Evolutionary conservation across 768 basidiomycete species (phyloP).

Genomic region (Hypsizygus marmoreus): DNA sequence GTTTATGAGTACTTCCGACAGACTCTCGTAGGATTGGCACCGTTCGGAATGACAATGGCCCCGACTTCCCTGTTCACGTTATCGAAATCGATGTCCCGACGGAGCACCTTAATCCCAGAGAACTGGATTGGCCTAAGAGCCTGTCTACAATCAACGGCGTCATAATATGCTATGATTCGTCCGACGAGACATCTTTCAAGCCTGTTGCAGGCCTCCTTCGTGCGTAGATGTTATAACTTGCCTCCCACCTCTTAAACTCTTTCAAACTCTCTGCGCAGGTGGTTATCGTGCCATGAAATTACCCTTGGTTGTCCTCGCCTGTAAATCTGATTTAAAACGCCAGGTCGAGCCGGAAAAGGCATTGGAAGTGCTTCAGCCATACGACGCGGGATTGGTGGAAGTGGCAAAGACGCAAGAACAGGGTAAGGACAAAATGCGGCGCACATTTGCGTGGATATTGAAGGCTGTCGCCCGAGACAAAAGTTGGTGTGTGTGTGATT

Average conservation of each 20-base stretch:
- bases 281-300: conserved; percentile 57
- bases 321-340: conserved; percentile 76
- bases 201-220: conserved; percentile 71
- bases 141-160: conserved; percentile 72
- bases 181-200: conserved; percentile 58
- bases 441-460: conserved; percentile 74
- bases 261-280: conserved; percentile 40
- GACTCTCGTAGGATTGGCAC: conserved; percentile 38
- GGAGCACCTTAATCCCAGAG: conserved; percentile 4
- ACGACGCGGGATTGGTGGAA: conserved; percentile 80
- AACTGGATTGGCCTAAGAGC: conserved; percentile 44
- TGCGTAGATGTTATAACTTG: conserved; percentile 40
- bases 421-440: conserved; percentile 73
- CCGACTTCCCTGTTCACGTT: conserved; percentile 49
- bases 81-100: conserved; percentile 54
- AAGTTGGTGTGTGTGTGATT: conserved; percentile 31
- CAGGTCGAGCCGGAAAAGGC: conserved; percentile 61
- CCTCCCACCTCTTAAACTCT: background rate
- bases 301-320: conserved; percentile 77
- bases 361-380: conserved; percentile 49
- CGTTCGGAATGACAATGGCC: conserved; percentile 35
- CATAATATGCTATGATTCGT: conserved; percentile 85
- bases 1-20: conserved; percentile 15
- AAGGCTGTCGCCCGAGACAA: conserved; percentile 59
- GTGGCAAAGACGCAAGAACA: conserved; percentile 57